Evolutionary conservation across 2,329 filamentous ascomycete species (phyloP).

Genomic region (Calonectria crousiana): DNA sequence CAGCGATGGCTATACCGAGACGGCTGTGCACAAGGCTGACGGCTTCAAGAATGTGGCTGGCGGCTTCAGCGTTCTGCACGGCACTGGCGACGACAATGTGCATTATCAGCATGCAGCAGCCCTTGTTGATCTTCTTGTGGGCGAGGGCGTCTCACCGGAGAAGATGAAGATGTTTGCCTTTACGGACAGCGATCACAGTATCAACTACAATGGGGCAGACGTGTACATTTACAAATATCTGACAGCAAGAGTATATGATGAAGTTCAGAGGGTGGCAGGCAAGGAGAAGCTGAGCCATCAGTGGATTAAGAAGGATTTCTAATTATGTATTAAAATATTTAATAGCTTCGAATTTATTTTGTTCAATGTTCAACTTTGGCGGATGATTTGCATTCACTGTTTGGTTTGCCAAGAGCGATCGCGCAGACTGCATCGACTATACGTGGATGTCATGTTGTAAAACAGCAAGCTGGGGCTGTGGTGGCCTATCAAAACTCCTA

Average conservation of each 20-base stretch:
- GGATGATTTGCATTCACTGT: not conserved
- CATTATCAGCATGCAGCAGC: slow-evolving; percentile 77
- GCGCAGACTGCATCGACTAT: not conserved
- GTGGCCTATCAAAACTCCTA: not conserved
- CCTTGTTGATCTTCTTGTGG: slow-evolving; percentile 71
- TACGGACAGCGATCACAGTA: slow-evolving; percentile 74
- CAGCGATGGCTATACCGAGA: slow-evolving; percentile 69
- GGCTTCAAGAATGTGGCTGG: slow-evolving; percentile 75
- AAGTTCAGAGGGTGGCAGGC: slow-evolving; percentile 66
- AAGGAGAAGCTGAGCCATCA: slow-evolving; percentile 48
- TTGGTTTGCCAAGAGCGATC: not conserved
- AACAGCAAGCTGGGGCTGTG: not conserved
- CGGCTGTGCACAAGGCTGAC: slow-evolving; percentile 67
- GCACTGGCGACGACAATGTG: slow-evolving; percentile 78
- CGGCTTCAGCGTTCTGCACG: slow-evolving; percentile 73
- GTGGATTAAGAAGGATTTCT: slow-evolving; percentile 45
- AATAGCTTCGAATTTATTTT: not conserved
- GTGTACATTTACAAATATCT: slow-evolving; percentile 73
- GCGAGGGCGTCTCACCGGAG: slow-evolving; percentile 67
- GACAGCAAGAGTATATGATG: slow-evolving; percentile 70
- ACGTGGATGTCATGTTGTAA: not conserved
- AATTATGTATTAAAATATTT: not conserved
- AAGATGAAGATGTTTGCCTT: slow-evolving; percentile 75
- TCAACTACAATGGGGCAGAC: slow-evolving; percentile 67
- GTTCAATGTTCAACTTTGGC: not conserved